Base-by-base conservation (phyloP, 306 rosid species). In the Elaeagnus macrophylla region DNA sequence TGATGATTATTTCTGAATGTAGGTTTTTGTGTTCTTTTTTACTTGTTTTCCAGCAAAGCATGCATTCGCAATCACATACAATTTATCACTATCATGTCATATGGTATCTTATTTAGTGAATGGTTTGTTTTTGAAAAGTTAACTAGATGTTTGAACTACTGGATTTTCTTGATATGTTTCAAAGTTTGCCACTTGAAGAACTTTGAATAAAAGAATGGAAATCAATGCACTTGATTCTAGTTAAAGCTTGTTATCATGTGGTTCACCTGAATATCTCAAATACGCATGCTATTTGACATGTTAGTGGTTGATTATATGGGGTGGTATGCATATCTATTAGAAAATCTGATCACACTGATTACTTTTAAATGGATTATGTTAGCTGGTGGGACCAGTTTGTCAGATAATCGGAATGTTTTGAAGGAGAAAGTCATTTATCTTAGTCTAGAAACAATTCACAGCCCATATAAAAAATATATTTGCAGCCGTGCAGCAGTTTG, bases 211-310 rank as follows among this genome's bases (percentile, higher is more conserved):
- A 20, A 41, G 32, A 47, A 45, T 45, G 41, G 38, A 51, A 17
- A 44, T 51, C 65, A 58, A 57, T 37, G 44, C 16, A 60, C 54
- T 59, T 18, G 59, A 67, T 13, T 67, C 54, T 51, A 12, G 47
- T 65, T 18, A 54, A 57, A 52, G n/a, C 56, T 51, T 39, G 53
- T 5, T 37, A 19, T 67, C 59, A 49, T 59, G 25, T 20, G 35
- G 36, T 13, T 6, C 46, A 0, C 15, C 18, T 14, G 0, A 13
- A 12, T 51, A 53, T 48, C 15, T 2, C 38, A 48, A 55, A 49
- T 54, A 60, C 54, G 71, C 59, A 68, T 60, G 64, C 19, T 48
- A 48, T 41, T 16, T 49, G 61, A 69, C 68, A 62, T 62, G 60
- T 41, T 69, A 35, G 40, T 56, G 55, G 64, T 19, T 69, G 7